Percentiles rank a stretch among this genome's conserved stretches.
phyloP scores from a whole-genome alignment of 805 yeast species.

The Lipomyces orientalis region DNA sequence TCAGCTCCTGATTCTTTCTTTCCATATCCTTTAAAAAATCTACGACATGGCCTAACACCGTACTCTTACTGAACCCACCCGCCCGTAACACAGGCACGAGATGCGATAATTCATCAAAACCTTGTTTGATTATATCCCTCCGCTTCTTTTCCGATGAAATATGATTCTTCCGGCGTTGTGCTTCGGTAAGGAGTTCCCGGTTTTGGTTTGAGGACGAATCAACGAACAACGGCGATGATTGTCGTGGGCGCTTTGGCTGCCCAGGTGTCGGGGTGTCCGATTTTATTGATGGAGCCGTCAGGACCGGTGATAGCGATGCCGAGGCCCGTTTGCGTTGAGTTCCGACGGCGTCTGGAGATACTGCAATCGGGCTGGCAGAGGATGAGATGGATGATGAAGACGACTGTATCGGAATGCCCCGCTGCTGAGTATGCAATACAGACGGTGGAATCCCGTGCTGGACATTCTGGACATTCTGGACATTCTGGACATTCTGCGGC shows the following conservation, averaged over 20 bases:
- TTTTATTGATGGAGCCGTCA: background rate
- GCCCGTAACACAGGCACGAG: constrained; percentile 46
- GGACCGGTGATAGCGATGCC: constrained; percentile 3
- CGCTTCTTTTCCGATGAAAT: constrained; percentile 50
- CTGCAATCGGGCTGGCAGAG: background rate
- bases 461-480: too few species aligned
- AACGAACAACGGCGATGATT: background rate
- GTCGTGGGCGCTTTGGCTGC: constrained; percentile 6
- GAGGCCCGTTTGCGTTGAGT: background rate
- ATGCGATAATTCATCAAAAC: constrained; percentile 47
- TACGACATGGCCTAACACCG: constrained; percentile 32
- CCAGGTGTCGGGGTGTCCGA: background rate
- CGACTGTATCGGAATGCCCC: background rate
- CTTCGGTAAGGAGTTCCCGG: constrained; percentile 44
- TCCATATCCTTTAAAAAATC: constrained; percentile 26
- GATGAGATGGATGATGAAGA: background rate
- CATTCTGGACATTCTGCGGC: too few species aligned
- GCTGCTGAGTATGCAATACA: background rate
- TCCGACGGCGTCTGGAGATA: background rate
- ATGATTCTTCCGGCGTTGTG: constrained; percentile 49
- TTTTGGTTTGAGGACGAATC: constrained; percentile 4
- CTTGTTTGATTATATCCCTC: constrained; percentile 48
- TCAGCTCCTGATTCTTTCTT: constrained; percentile 27
- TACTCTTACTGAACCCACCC: constrained; percentile 36
- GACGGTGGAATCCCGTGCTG: background rate